Evolutionary conservation across 768 basidiomycete genomes (phyloP).

Genomic region (Boletus coccyginus): DNA sequence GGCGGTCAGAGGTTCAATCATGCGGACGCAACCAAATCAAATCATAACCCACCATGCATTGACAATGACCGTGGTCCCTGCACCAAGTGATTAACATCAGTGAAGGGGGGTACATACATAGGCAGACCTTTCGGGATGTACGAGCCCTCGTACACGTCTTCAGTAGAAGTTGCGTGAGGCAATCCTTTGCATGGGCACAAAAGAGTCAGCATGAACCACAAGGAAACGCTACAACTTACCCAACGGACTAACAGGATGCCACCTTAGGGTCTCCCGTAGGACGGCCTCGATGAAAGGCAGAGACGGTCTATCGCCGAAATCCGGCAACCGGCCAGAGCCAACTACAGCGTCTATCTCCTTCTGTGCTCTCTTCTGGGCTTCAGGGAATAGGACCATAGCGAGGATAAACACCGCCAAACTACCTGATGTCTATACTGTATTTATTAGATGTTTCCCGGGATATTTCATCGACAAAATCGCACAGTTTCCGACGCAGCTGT

Average conservation of each 20-base stretch:
- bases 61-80: constrained; percentile 19
- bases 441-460: background rate
- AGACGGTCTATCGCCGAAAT: constrained; percentile 20
- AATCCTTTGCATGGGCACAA: constrained; percentile 11
- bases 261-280: constrained; percentile 21
- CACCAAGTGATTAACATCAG: background rate
- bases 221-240: constrained; percentile 13
- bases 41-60: constrained; percentile 21
- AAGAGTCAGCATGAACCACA: background rate
- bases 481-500: constrained; percentile 29
- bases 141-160: constrained; percentile 25
- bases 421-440: constrained; percentile 16
- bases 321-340: constrained; percentile 19
- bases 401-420: constrained; percentile 25
- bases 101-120: background rate
- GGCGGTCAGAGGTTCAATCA: background rate
- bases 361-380: constrained; percentile 21
- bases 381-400: constrained; percentile 28
- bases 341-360: constrained; percentile 24
- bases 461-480: background rate
- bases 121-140: constrained; percentile 25
- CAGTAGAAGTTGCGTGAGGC: constrained; percentile 19
- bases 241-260: constrained; percentile 21
- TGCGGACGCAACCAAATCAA: background rate
- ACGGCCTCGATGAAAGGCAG: constrained; percentile 28